Evolutionary conservation across 2,329 filamentous ascomycete species (phyloP).

Genomic region (Alternaria dauci): DNA sequence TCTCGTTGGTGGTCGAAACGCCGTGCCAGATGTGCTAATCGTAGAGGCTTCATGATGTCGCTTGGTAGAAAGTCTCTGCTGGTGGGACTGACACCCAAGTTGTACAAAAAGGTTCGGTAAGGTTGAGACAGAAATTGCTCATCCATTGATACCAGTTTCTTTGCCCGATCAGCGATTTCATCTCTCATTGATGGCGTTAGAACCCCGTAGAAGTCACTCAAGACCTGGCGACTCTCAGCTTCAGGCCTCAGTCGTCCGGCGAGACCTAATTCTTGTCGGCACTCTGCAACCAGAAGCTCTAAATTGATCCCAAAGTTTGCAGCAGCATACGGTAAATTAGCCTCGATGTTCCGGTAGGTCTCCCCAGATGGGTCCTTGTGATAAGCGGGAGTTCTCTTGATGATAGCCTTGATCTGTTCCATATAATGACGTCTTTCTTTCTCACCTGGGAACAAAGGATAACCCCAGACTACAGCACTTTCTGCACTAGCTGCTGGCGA

Average conservation of each 20-base stretch:
- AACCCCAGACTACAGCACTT: slow-evolving; percentile 20
- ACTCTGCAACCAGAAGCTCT: slow-evolving; percentile 15
- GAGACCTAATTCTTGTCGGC: slow-evolving; percentile 16
- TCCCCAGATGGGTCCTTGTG: slow-evolving; percentile 6
- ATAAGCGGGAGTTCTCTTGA: slow-evolving; percentile 19
- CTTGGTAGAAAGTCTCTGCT: slow-evolving; percentile 32
- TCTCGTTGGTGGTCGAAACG: slow-evolving; percentile 19
- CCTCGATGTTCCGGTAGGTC: slow-evolving; percentile 12
- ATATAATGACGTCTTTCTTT: slow-evolving; percentile 27
- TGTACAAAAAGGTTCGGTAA: slow-evolving; percentile 19
- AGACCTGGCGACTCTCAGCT: slow-evolving; percentile 8
- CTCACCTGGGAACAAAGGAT: slow-evolving; percentile 32
- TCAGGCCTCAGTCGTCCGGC: neutral
- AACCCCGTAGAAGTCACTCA: slow-evolving; percentile 35
- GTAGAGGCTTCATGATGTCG: slow-evolving; percentile 36
- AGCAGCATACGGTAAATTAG: slow-evolving; percentile 17
- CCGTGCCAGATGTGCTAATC: slow-evolving; percentile 28
- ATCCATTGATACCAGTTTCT: slow-evolving; percentile 26
- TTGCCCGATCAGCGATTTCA: slow-evolving; percentile 27
- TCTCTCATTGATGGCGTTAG: slow-evolving; percentile 24
- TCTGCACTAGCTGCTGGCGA: neutral
- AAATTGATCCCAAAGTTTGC: slow-evolving; percentile 28
- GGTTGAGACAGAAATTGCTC: slow-evolving; percentile 17
- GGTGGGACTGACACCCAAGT: slow-evolving; percentile 27
- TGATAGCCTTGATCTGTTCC: slow-evolving; percentile 23